phyloP scores from a whole-genome alignment of 2,329 filamentous ascomycete genomes.

The Fusarium xylarioides region DNA sequence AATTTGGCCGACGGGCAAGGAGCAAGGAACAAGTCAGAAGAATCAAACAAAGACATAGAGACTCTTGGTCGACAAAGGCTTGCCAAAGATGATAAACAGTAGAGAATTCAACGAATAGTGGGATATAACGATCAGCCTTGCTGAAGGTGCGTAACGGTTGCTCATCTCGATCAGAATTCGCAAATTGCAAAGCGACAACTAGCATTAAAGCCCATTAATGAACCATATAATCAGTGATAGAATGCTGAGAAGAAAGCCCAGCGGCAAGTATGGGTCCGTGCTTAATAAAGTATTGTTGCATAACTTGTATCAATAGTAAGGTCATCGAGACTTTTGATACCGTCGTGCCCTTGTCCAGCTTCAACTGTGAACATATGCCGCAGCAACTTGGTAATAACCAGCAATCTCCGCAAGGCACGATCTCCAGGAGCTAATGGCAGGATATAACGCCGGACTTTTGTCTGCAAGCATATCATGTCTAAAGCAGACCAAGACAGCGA shows the following conservation, averaged over 20 bases:
- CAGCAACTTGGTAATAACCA: neutral
- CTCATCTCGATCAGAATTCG: neutral
- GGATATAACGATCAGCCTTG: neutral
- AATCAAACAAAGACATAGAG: conserved; percentile 31
- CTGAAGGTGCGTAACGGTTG: neutral
- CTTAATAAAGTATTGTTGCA: neutral
- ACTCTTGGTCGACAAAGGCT: neutral
- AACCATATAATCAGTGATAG: neutral
- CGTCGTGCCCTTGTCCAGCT: neutral
- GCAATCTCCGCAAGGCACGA: neutral
- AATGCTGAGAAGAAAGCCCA: neutral
- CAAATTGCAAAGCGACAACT: neutral
- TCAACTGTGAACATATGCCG: neutral
- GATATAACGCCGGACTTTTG: neutral
- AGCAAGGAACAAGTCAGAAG: conserved; percentile 8
- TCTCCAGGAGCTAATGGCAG: neutral
- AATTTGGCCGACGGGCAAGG: conserved; percentile 9
- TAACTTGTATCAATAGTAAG: neutral
- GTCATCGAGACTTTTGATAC: neutral
- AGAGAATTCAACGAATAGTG: neutral
- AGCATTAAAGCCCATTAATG: neutral
- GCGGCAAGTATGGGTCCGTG: neutral
- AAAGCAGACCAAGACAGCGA: neutral
- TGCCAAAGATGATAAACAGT: neutral
- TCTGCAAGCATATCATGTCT: neutral